These are phyloP conservation scores for Penicillium glabrum DNA, from an alignment of 2,329 filamentous ascomycete genomes.

Conservation along the genomic window DNA sequence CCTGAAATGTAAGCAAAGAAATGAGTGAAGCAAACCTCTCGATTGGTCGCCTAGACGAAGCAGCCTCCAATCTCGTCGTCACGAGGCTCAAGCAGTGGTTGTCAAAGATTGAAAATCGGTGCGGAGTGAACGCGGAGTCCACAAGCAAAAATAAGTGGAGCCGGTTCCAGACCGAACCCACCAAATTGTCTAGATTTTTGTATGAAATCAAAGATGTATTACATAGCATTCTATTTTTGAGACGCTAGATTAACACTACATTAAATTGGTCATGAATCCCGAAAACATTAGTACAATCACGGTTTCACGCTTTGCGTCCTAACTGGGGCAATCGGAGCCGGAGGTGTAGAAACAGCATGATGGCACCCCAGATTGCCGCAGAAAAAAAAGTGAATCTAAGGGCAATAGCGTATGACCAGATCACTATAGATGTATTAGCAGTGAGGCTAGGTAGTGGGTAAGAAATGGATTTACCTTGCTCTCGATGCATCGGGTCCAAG, in stretches of 20 bases:
- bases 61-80: not conserved
- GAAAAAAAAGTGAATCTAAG: slow-evolving; percentile 41
- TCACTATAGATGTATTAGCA: slow-evolving; percentile 30
- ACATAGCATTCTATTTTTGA: not conserved
- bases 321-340: slow-evolving; percentile 36
- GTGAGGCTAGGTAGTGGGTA: not conserved
- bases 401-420: slow-evolving; percentile 36
- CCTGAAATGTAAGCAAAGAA: not conserved
- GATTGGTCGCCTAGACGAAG: not conserved
- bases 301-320: slow-evolving; percentile 21
- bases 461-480: slow-evolving; percentile 41
- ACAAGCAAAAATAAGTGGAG: slow-evolving; percentile 9
- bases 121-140: slow-evolving; percentile 12
- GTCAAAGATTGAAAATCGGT: not conserved
- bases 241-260: not conserved
- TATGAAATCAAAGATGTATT: not conserved
- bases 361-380: slow-evolving; percentile 34
- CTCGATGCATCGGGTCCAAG: slow-evolving; percentile 46
- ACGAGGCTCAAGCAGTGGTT: not conserved
- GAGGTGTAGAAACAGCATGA: slow-evolving; percentile 35
- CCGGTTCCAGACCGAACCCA: not conserved
- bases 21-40: not conserved
- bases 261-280: not conserved
- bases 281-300: not conserved
- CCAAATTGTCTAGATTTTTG: not conserved